Evolutionary conservation across 306 rosid genomes (phyloP).

Genomic region (Datisca glomerata): DNA sequence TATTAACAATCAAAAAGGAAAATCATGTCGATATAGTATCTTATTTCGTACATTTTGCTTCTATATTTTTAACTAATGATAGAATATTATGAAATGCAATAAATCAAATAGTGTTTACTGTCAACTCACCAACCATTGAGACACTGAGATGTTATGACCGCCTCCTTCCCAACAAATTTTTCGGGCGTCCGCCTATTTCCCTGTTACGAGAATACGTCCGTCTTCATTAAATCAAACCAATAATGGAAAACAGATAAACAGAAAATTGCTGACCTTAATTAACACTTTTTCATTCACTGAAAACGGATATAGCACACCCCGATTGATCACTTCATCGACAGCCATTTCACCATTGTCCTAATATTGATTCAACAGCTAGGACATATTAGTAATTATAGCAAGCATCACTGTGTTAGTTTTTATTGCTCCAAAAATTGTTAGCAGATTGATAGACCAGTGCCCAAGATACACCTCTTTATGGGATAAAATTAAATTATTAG

Average conservation of each 20-base stretch:
- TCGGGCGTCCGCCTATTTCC: slow-evolving; percentile 96
- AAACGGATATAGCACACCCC: slow-evolving; percentile 91
- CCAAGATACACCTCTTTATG: no score
- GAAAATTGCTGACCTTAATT: slow-evolving; percentile 55
- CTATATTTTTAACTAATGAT: no score
- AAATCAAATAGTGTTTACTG: slow-evolving; percentile 6
- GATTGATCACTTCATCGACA: slow-evolving; percentile 45
- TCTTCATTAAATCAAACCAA: slow-evolving; percentile 9
- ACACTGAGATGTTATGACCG: slow-evolving; percentile 94
- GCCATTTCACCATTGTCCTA: slow-evolving; percentile 76
- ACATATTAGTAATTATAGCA: no score
- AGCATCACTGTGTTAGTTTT: no score
- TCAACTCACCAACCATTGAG: slow-evolving; percentile 97
- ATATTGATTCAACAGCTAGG: no score
- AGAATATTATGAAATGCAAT: neutral
- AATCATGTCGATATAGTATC: no score
- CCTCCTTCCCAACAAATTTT: slow-evolving; percentile 98
- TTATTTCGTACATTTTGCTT: neutral
- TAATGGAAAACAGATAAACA: slow-evolving; percentile 2
- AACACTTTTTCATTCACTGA: slow-evolving; percentile 86
- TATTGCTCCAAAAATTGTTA: no score
- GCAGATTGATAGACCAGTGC: no score
- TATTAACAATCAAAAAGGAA: no score
- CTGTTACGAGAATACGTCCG: slow-evolving; percentile 33
- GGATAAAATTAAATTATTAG: no score